Evolutionary conservation across 805 yeast genomes (phyloP).

Genomic region (Wickerhamiella nectarea): DNA sequence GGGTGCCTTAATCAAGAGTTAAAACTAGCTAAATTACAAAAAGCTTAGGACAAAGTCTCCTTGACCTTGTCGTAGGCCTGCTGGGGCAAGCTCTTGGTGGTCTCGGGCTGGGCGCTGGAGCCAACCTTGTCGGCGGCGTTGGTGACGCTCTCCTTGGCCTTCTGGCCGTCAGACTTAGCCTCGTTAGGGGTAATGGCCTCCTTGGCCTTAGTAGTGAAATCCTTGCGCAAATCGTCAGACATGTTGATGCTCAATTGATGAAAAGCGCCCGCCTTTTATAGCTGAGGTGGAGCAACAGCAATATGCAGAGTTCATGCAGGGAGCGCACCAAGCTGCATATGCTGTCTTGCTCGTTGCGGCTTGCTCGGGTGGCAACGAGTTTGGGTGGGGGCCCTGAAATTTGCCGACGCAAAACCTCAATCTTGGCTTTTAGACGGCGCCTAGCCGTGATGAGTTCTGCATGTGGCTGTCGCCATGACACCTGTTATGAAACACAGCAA

Average conservation of each 20-base stretch:
- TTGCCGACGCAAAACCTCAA: no score
- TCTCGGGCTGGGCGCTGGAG: conserved; percentile 44
- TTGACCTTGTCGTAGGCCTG: conserved; percentile 30
- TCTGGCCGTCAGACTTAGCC: conserved; percentile 47
- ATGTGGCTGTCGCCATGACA: background rate
- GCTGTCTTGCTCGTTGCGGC: no score
- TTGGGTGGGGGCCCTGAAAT: no score
- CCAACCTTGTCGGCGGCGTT: conserved; percentile 52
- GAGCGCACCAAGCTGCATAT: no score
- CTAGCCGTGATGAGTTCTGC: background rate
- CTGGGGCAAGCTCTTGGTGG: conserved; percentile 34
- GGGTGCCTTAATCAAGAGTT: background rate
- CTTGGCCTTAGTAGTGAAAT: conserved; percentile 50
- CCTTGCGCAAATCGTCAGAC: conserved; percentile 50
- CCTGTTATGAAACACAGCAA: background rate
- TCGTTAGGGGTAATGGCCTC: conserved; percentile 60
- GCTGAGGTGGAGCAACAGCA: background rate
- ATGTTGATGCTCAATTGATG: conserved; percentile 6
- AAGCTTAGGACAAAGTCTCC: conserved; percentile 1
- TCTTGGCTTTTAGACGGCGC: no score
- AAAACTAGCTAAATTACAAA: background rate
- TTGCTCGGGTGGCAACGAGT: no score
- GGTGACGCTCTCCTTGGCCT: conserved; percentile 59
- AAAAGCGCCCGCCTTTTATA: background rate
- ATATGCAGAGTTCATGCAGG: background rate